Evolutionary conservation across 2,329 filamentous ascomycete genomes (phyloP), one percentile per base, ranked within the genome.

Genomic region (Ceratocystis alfenasii): DNA sequence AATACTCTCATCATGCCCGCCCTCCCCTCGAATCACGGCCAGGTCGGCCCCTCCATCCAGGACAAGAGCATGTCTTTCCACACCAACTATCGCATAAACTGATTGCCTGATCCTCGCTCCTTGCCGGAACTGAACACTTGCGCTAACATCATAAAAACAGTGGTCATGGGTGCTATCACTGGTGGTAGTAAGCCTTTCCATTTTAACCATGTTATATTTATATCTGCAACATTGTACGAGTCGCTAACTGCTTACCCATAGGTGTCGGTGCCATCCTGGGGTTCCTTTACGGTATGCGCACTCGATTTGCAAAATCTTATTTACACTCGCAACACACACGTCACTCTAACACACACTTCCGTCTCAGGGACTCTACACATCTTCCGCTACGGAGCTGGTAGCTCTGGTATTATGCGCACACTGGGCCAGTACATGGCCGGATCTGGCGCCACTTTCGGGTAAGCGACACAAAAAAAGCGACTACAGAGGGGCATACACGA

Each of bases 91-190:
- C 36, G 36, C 36, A 41, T 41, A 5, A 15, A 15, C 10, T 41
- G 10, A 41, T 41, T 41, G 36, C 36, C 36, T 41, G 36, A 15
- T 63, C 8, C 22, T 22, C 15, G 45, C 62, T 36, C 10, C n/a
- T 22, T 62, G 50, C 10, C 28, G 33, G 60, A 33, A 8, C 45
- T n/a, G 44, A 60, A 22, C 41, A 41, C 25, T 4, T 61, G 53
- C 44, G 62, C 62, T 67, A 62, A 64, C 65, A 60, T 36, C 30
- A 6, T 28, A 20, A n/a, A 20, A 30, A 62, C 75, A 95, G 91
- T 92, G 76, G 96, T 96, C 81, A 96, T 97, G 91, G 94, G 94
- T 72, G 91, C 89, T 69, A 87, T 99, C 87, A 97, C 97, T 91
- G 94, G 94, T 71, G 90, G 91, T 75, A 95, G 93, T 97, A 88